These are phyloP conservation scores for Thielaviopsis populi DNA, from an alignment of 2,329 filamentous ascomycete species.

Conservation along the genomic window DNA sequence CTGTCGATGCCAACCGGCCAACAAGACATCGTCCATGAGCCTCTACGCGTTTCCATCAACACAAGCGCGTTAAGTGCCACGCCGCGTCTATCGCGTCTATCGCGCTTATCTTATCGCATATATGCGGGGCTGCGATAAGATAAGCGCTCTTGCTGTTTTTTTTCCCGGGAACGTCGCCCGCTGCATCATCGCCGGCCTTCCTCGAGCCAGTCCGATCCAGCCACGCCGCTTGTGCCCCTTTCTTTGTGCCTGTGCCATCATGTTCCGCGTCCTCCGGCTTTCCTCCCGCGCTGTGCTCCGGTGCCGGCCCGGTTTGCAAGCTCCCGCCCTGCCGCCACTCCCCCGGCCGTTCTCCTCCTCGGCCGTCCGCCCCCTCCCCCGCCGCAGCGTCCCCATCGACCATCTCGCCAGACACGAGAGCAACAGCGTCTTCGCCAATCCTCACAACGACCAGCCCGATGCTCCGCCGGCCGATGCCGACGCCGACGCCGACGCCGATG, in stretches of 20 bases:
- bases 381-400: background rate
- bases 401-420: background rate
- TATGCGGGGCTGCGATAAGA: background rate
- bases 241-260: background rate
- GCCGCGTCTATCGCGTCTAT: background rate
- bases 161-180: too few species aligned
- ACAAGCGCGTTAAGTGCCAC: conserved; percentile 3
- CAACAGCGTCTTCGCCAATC: background rate
- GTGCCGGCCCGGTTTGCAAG: background rate
- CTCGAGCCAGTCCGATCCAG: background rate
- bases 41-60: background rate
- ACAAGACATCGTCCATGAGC: background rate
- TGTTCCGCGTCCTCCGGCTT: background rate
- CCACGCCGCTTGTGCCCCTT: background rate
- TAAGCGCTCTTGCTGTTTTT: background rate
- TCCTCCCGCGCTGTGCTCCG: background rate
- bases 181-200: too few species aligned
- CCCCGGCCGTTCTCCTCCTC: background rate
- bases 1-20: background rate
- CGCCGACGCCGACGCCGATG: background rate
- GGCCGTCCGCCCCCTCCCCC: too few species aligned
- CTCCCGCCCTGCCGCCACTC: too few species aligned
- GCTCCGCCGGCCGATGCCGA: background rate
- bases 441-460: background rate
- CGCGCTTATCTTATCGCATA: background rate